Evolutionary conservation across 2,329 filamentous ascomycete genomes (phyloP).

Genomic region (Colletotrichum godetiae): DNA sequence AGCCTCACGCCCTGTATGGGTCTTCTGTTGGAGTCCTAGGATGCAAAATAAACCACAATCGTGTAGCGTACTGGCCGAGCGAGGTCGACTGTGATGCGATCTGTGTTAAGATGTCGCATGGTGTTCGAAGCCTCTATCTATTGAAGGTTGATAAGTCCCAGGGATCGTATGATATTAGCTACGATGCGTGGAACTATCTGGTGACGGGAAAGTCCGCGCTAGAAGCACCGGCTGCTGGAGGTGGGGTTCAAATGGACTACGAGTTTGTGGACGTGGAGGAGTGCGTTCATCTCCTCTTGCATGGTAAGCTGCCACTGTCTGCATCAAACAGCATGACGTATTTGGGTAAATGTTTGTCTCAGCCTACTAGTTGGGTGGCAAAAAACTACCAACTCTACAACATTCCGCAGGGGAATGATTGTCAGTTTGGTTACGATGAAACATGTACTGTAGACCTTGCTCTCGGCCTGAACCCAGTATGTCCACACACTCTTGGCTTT

Average conservation of each 20-base stretch:
- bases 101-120: not conserved
- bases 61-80: not conserved
- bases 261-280: not conserved
- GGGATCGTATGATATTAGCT: not conserved
- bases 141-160: not conserved
- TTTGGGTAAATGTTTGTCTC: not conserved
- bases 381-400: not conserved
- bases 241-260: not conserved
- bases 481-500: not conserved
- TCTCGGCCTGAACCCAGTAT: not conserved
- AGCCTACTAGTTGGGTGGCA: not conserved
- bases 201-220: not conserved
- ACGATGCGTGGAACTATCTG: not conserved
- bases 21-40: no score
- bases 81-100: not conserved
- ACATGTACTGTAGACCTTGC: no score
- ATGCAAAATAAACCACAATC: not conserved
- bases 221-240: not conserved
- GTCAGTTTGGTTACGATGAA: no score
- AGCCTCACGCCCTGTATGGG: no score
- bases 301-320: not conserved
- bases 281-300: not conserved
- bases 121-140: not conserved
- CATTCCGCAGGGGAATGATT: not conserved
- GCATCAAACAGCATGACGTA: not conserved